Conservation (phyloP, 1,284 basidiomycete species). For the Ceratobasidium sp. region DNA sequence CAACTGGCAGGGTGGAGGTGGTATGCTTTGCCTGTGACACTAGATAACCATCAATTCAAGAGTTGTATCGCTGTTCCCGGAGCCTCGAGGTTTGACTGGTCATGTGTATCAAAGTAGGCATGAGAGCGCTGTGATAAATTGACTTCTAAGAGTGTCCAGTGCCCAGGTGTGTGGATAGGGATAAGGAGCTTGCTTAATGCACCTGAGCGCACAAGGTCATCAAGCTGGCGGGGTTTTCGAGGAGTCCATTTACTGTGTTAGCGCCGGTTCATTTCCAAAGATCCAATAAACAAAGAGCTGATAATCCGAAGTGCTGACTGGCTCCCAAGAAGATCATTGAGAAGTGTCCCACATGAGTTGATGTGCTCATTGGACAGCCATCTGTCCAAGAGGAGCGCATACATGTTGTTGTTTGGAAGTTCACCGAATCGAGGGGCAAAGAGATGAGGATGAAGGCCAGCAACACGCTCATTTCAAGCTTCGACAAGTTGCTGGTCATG, state of each 20-base stretch:
- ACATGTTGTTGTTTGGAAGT: too few species aligned
- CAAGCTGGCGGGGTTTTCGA: background rate
- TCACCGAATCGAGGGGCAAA: too few species aligned
- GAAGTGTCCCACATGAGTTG: too few species aligned
- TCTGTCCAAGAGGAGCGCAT: too few species aligned
- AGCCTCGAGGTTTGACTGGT: background rate
- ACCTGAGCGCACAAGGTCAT: background rate
- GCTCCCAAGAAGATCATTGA: too few species aligned
- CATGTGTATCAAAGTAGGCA: background rate
- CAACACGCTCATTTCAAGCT: too few species aligned
- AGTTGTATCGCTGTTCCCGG: background rate
- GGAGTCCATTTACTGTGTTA: background rate
- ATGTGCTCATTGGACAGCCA: too few species aligned
- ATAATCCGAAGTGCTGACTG: too few species aligned
- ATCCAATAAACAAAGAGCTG: too few species aligned
- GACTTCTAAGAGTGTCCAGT: background rate
- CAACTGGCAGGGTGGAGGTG: background rate
- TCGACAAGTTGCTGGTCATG: too few species aligned
- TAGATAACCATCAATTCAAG: background rate
- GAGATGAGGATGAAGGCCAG: too few species aligned
- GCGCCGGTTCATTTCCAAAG: too few species aligned
- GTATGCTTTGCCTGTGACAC: background rate
- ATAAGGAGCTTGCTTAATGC: background rate
- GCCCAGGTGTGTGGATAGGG: background rate
- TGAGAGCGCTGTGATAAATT: background rate